Evolutionary conservation across 2,329 filamentous ascomycete species (phyloP).

Genomic region (Phyllosticta capitalensis): DNA sequence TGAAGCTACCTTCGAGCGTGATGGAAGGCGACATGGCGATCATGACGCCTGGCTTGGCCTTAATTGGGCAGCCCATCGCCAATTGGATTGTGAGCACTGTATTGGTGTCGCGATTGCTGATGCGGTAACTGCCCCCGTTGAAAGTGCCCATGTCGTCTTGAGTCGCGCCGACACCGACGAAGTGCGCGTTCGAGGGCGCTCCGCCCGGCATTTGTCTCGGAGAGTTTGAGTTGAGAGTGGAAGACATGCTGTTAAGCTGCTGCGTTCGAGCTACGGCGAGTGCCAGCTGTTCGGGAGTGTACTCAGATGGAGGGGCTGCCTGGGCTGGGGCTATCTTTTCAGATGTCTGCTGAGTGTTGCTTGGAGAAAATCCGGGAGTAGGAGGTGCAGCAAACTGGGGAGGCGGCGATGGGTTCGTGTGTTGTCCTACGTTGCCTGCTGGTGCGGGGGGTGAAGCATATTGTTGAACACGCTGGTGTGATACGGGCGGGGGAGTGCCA

Average conservation of each 20-base stretch:
- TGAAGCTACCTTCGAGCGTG: constrained; percentile 70
- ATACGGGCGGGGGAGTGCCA: constrained; percentile 17
- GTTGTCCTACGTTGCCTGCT: constrained; percentile 18
- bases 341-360: not conserved
- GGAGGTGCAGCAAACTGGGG: not conserved
- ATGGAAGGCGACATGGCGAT: constrained; percentile 89
- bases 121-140: constrained; percentile 88
- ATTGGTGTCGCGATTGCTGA: constrained; percentile 87
- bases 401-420: constrained; percentile 12
- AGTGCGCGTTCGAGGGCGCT: constrained; percentile 44
- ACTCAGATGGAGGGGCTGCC: constrained; percentile 4
- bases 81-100: constrained; percentile 82
- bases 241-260: constrained; percentile 1
- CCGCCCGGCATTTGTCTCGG: constrained; percentile 24
- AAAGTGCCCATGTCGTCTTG: constrained; percentile 90
- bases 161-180: constrained; percentile 52
- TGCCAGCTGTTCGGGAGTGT: not conserved
- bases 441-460: constrained; percentile 26
- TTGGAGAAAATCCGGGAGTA: constrained; percentile 21
- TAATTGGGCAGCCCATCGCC: constrained; percentile 77
- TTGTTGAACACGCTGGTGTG: constrained; percentile 19
- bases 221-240: constrained; percentile 21
- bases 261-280: not conserved
- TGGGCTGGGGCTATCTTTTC: constrained; percentile 2
- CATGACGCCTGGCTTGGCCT: constrained; percentile 78